Base-by-base conservation (phyloP, 345 rosid species). In the Brassica incana region DNA sequence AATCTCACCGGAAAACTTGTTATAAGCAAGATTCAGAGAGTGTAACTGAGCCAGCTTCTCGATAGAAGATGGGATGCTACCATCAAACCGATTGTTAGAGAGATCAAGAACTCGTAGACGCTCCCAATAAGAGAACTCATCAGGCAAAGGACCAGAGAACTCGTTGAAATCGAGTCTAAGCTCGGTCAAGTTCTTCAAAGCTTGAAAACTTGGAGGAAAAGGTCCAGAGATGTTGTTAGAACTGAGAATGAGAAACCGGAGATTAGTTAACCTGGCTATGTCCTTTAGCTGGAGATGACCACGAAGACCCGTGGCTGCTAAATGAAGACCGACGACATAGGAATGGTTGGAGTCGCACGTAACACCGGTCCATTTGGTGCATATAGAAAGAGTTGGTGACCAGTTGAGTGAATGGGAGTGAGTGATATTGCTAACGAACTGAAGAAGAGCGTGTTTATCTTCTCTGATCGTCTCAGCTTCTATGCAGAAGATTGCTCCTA, bases 331-430 rank as follows among this genome's bases (percentile, higher is more conserved):
- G 4, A 85, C 72, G 5, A 95, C 90, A 48, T 84, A 82, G 29
- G 97, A 87, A 20, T 80, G 83, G 43, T 90, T 85, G 12, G 64
- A 30, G 73, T 82, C 87, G 82, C 99, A 93, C 8, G 84, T 83
- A 54, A 95, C 90, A 60, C 99, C 98, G 9, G 84, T 84, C 99
- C 98, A 95, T 38, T 79, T 71, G n/a, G 68, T 78, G 81, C 99
- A 95, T 1, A 93, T 79, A 6, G 90, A 68, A 54, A 80, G 83
- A 80, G 65, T 71, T 70, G 83, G 81, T 16, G 83, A 85, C 98
- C 97, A 95, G 16, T 93, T 92, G 16, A 95, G 83, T 65, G 82
- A 68, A 35, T 75, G 87, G 10, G 98, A 83, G 80, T 88, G 90
- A 67, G 77, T 84, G 77, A 90, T 77, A n/a, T 83, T 82, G 58